These are phyloP conservation scores for Fusarium globosum DNA, from an alignment of 2,329 filamentous ascomycete species.

Conservation along the genomic window DNA sequence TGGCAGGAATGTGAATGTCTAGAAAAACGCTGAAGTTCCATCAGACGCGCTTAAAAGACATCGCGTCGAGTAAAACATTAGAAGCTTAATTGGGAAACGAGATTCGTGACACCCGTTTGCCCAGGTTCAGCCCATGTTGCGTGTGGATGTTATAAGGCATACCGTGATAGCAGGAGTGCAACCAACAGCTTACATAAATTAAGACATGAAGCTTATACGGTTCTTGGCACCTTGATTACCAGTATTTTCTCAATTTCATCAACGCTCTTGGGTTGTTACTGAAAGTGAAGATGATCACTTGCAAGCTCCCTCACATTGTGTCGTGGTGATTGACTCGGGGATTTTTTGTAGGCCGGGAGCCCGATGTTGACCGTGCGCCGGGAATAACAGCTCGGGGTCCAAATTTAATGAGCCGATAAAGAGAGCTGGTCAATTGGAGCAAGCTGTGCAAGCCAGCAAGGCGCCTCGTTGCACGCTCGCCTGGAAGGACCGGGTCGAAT, in stretches of 20 bases:
- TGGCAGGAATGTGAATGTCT: background rate
- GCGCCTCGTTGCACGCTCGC: slow-evolving; percentile 1
- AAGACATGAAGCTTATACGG: background rate
- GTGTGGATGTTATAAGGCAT: background rate
- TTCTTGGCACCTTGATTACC: background rate
- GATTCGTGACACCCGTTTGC: background rate
- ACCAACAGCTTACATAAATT: background rate
- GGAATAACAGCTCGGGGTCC: slow-evolving; percentile 28
- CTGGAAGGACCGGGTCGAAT: slow-evolving; percentile 21
- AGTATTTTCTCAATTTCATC: background rate
- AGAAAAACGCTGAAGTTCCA: background rate
- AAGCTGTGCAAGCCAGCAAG: background rate
- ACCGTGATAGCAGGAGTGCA: background rate
- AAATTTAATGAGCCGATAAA: background rate
- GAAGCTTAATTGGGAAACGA: background rate
- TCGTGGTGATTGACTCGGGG: slow-evolving; percentile 2
- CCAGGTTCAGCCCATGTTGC: background rate
- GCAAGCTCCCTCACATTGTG: background rate
- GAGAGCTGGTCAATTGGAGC: slow-evolving; percentile 4
- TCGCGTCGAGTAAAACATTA: background rate
- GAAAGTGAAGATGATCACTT: background rate
- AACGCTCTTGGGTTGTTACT: background rate
- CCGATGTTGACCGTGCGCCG: slow-evolving; percentile 20
- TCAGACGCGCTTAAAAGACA: background rate
- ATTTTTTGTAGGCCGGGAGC: slow-evolving; percentile 20